A percentile compares a stretch with the other conserved stretches of the same genome.
These are phyloP conservation scores for Chaetomium olivaceum DNA, from an alignment of 2,329 filamentous ascomycete genomes.

Conservation along the genomic window DNA sequence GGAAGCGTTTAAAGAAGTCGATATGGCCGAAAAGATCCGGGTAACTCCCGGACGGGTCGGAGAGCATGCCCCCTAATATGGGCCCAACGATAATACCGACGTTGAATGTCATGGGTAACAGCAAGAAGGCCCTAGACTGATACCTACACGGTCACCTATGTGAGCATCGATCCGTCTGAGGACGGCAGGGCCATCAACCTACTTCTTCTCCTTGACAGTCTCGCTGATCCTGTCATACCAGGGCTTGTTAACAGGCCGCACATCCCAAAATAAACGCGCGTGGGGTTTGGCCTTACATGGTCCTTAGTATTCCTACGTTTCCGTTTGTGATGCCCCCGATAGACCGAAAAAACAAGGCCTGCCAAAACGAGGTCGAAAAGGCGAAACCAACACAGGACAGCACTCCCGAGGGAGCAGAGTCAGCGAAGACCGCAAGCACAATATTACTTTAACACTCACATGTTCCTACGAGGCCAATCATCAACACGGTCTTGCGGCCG, in stretches of 20 bases:
- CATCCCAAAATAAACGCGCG: background rate
- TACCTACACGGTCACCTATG: constrained; percentile 36
- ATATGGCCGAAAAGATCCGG: constrained; percentile 49
- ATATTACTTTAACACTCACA: constrained; percentile 35
- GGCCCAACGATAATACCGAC: constrained; percentile 62
- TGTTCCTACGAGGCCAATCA: constrained; percentile 74
- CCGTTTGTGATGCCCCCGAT: constrained; percentile 70
- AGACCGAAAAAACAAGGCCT: constrained; percentile 63
- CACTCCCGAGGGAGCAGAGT: constrained; percentile 30
- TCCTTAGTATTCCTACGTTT: constrained; percentile 73
- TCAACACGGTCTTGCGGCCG: constrained; percentile 75
- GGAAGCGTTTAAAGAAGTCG: constrained; percentile 50
- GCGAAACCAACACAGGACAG: constrained; percentile 69
- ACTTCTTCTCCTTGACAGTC: constrained; percentile 48
- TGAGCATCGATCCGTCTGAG: background rate
- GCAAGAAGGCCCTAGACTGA: constrained; percentile 46
- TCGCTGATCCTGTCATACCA: constrained; percentile 45
- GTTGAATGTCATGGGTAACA: constrained; percentile 71
- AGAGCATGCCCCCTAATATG: constrained; percentile 50
- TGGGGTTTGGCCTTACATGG: constrained; percentile 55
- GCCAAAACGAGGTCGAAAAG: constrained; percentile 63
- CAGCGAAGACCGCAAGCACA: background rate
- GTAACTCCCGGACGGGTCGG: constrained; percentile 47
- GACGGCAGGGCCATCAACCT: constrained; percentile 10
- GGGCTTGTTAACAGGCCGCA: background rate